These are phyloP conservation scores for Fragaria vesca DNA, from an alignment of 306 rosid genomes.

Conservation along the genomic window DNA sequence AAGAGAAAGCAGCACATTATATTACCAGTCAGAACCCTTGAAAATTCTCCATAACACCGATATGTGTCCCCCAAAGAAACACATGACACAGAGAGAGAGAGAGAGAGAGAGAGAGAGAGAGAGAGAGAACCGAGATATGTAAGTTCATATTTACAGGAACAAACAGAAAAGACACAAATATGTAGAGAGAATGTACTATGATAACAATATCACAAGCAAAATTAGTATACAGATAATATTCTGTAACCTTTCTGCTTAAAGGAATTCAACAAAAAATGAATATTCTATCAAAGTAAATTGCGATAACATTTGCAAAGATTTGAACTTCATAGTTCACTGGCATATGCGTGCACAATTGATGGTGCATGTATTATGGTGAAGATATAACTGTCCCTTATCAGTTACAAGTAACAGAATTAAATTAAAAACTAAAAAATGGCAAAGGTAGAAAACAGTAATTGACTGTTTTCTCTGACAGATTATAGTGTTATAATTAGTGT, in stretches of 20 bases:
- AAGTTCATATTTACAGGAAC: not conserved
- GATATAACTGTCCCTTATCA: not conserved
- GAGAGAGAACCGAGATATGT: not conserved
- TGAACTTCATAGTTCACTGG: not conserved
- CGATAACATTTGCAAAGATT: not conserved
- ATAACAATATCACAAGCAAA: slow-evolving; percentile 1
- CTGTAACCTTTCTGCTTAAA: not conserved
- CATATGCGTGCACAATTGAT: not conserved
- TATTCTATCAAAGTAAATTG: not conserved
- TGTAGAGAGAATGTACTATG: not conserved
- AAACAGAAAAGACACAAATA: not conserved
- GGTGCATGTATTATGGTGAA: not conserved
- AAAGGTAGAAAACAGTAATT: not conserved
- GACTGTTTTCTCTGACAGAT: not conserved
- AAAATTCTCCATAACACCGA: slow-evolving; percentile 9
- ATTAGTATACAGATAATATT: not conserved
- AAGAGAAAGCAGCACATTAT: slow-evolving; percentile 23
- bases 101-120: no score
- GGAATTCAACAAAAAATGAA: not conserved
- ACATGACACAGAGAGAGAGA: not conserved
- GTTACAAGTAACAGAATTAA: not conserved
- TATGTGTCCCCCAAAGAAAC: not conserved
- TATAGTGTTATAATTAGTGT: not conserved
- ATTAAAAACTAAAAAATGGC: not conserved
- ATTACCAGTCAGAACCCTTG: slow-evolving; percentile 19